Conservation (phyloP, 2,329 filamentous ascomycete species). For the Calonectria leucothoes region DNA sequence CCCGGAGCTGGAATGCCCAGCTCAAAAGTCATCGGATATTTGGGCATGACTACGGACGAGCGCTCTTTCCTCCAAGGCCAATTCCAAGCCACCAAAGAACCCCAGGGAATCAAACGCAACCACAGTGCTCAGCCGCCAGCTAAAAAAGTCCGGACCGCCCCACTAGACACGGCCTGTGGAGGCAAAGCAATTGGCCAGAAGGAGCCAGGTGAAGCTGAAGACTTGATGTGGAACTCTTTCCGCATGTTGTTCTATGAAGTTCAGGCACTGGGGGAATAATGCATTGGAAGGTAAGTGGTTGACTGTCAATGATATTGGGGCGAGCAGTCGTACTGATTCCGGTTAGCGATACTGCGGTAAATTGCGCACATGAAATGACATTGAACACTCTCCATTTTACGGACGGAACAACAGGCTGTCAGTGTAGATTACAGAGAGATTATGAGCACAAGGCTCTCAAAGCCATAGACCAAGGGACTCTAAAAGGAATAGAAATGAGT, state of each 20-base stretch:
- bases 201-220: not conserved
- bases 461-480: too few relatives aligned
- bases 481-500: too few relatives aligned
- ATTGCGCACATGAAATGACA: not conserved
- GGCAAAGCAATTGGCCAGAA: not conserved
- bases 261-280: not conserved
- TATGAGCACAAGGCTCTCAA: too few relatives aligned
- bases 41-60: not conserved
- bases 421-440: too few relatives aligned
- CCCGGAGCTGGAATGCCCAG: not conserved
- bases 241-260: not conserved
- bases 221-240: not conserved
- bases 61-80: not conserved
- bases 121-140: not conserved
- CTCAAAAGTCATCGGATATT: not conserved
- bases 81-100: not conserved
- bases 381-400: not conserved
- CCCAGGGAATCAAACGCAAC: not conserved
- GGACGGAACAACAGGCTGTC: too few relatives aligned
- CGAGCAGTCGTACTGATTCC: not conserved
- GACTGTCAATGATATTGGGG: too few relatives aligned
- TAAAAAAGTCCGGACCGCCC: not conserved
- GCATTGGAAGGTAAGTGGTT: not conserved
- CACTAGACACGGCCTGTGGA: not conserved
- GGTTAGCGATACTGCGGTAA: not conserved